Conservation (phyloP, 1,284 basidiomycete genomes). For the Ustilago nuda region DNA sequence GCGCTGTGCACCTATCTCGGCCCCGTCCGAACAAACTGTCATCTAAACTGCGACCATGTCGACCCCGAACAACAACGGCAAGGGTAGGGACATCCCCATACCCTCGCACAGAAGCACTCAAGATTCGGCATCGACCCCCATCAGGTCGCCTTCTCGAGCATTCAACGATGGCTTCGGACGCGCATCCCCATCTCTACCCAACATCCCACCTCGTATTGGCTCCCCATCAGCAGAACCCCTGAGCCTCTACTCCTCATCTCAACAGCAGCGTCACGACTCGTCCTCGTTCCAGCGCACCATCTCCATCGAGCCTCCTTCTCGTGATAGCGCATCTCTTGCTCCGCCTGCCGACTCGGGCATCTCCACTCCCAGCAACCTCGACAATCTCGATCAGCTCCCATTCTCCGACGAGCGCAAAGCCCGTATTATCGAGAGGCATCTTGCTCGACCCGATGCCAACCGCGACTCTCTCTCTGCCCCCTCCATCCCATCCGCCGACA, state of each 20-base stretch:
- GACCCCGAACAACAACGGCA: slow-evolving; percentile 39
- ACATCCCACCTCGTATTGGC: slow-evolving; percentile 55
- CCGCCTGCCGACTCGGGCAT: slow-evolving; percentile 47
- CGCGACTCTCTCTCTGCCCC: slow-evolving; percentile 46
- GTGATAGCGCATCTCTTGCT: slow-evolving; percentile 41
- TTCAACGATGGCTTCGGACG: slow-evolving; percentile 26
- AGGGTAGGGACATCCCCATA: slow-evolving; percentile 35
- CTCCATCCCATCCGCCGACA: slow-evolving; percentile 37
- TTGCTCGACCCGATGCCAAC: slow-evolving; percentile 43
- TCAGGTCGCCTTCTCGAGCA: slow-evolving; percentile 42
- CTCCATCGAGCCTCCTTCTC: slow-evolving; percentile 40
- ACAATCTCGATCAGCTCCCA: slow-evolving; percentile 58
- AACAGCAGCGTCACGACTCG: slow-evolving; percentile 40
- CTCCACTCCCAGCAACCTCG: slow-evolving; percentile 51
- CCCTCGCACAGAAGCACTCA: slow-evolving; percentile 13
- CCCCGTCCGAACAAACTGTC: background rate
- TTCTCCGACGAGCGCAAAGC: slow-evolving; percentile 63
- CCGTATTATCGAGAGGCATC: slow-evolving; percentile 59
- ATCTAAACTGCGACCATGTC: slow-evolving; percentile 21
- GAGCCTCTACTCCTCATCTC: slow-evolving; percentile 41
- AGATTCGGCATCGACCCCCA: slow-evolving; percentile 22
- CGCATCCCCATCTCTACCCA: slow-evolving; percentile 50
- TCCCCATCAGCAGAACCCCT: slow-evolving; percentile 47
- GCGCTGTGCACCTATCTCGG: background rate
- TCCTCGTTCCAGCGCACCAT: slow-evolving; percentile 28